Conservation (phyloP, 2,329 filamentous ascomycete genomes). For the Aureobasidium sp. region DNA sequence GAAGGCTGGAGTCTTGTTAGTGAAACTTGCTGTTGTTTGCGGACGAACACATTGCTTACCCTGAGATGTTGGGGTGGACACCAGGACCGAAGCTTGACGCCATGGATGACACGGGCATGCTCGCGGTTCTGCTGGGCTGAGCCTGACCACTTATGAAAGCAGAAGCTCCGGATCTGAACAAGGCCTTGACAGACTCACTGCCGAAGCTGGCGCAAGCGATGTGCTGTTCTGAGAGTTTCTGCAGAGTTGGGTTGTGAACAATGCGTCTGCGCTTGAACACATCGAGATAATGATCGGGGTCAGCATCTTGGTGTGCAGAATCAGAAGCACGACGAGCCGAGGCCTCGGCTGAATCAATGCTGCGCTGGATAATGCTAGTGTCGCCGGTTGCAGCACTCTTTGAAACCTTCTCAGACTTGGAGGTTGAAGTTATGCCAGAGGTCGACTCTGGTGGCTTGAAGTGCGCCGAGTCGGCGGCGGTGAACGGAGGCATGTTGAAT, state of each 20-base stretch:
- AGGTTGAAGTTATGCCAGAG: not conserved
- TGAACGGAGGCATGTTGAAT: not conserved
- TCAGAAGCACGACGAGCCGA: not conserved
- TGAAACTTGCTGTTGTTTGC: not conserved
- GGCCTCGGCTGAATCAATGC: not conserved
- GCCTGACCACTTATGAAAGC: not conserved
- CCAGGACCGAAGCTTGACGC: not conserved
- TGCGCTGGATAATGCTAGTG: not conserved
- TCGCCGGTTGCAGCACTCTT: not conserved
- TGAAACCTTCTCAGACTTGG: not conserved
- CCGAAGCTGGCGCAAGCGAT: not conserved
- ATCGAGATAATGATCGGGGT: not conserved
- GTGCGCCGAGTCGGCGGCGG: not conserved
- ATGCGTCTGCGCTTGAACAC: slow-evolving; percentile 2
- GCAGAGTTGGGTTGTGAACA: not conserved
- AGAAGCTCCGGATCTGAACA: slow-evolving; percentile 4
- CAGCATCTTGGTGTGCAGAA: not conserved
- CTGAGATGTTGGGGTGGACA: not conserved
- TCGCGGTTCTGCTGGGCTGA: not conserved
- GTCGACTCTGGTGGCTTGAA: not conserved
- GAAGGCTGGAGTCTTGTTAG: not conserved
- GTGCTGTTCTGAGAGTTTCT: not conserved
- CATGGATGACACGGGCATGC: not conserved
- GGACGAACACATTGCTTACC: not conserved
- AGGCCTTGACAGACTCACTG: slow-evolving; percentile 1